phyloP scores from a whole-genome alignment of 257 asterid species.

The Solanum tarijense region DNA sequence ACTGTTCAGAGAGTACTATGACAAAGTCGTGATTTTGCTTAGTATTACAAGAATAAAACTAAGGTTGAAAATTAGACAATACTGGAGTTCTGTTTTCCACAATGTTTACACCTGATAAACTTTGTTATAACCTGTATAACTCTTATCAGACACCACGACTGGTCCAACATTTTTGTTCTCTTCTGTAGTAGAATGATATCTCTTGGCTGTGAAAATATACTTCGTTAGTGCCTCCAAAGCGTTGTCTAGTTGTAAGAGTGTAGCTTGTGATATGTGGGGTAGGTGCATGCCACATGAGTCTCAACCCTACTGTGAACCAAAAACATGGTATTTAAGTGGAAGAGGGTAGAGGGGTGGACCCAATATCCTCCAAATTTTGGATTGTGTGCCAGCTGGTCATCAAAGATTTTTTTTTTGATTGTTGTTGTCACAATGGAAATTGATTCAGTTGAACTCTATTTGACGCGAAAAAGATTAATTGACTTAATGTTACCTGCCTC shows the following conservation, averaged over 20 bases:
- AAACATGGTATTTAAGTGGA: not conserved
- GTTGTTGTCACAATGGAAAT: not conserved
- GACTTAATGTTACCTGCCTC: not conserved
- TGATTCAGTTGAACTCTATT: not conserved
- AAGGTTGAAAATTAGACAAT: not conserved
- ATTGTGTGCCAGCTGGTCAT: not conserved
- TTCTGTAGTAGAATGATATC: not conserved
- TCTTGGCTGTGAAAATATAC: not conserved
- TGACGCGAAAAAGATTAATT: not conserved
- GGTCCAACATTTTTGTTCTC: not conserved
- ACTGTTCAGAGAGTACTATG: not conserved
- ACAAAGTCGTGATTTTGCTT: not conserved
- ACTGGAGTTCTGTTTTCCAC: not conserved
- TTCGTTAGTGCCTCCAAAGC: not conserved
- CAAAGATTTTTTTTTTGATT: not conserved
- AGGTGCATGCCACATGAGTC: not conserved
- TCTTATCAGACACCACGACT: not conserved
- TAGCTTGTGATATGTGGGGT: not conserved
- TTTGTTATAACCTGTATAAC: not conserved
- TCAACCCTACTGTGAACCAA: not conserved
- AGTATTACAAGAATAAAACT: not conserved
- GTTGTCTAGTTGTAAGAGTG: not conserved
- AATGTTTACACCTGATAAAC: not conserved
- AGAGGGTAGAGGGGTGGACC: not conserved
- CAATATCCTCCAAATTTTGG: not conserved